Conservation (phyloP, 1,284 basidiomycete species). For the Ganoderma boninense region DNA sequence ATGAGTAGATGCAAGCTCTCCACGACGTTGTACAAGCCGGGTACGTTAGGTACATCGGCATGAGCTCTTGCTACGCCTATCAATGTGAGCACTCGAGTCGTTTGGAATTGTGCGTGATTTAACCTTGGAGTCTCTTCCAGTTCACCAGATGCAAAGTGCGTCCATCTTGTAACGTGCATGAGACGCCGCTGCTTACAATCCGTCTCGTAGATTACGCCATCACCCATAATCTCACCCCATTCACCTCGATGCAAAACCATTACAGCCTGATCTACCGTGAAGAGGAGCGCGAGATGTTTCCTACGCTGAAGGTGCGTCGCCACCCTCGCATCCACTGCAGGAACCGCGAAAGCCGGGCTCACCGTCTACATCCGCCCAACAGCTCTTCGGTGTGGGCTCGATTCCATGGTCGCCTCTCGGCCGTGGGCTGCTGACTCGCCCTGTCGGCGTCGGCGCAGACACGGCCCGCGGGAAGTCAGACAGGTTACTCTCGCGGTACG, state of each 20-base stretch:
- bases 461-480: constrained; percentile 40
- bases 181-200: background rate
- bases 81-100: too few species aligned
- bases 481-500: background rate
- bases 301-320: constrained; percentile 29
- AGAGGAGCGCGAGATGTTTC: constrained; percentile 61
- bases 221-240: constrained; percentile 53
- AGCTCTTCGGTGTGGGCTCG: constrained; percentile 47
- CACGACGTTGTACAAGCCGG: constrained; percentile 74
- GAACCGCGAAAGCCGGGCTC: too few species aligned
- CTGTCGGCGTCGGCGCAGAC: constrained; percentile 32
- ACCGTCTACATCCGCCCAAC: too few species aligned
- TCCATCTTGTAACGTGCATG: background rate
- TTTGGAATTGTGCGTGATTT: too few species aligned
- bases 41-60: constrained; percentile 73
- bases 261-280: constrained; percentile 55
- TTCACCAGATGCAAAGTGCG: constrained; percentile 55
- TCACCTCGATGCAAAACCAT: constrained; percentile 65
- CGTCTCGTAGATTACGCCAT: constrained; percentile 41
- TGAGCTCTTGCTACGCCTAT: constrained; percentile 52
- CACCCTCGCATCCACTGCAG: too few species aligned
- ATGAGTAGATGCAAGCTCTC: constrained; percentile 61
- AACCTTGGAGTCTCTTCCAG: too few species aligned
- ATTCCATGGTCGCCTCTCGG: constrained; percentile 54
- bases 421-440: constrained; percentile 47